Evolutionary conservation across 2,329 filamentous ascomycete genomes (phyloP).

Genomic region (Beauveria brongniartii): DNA sequence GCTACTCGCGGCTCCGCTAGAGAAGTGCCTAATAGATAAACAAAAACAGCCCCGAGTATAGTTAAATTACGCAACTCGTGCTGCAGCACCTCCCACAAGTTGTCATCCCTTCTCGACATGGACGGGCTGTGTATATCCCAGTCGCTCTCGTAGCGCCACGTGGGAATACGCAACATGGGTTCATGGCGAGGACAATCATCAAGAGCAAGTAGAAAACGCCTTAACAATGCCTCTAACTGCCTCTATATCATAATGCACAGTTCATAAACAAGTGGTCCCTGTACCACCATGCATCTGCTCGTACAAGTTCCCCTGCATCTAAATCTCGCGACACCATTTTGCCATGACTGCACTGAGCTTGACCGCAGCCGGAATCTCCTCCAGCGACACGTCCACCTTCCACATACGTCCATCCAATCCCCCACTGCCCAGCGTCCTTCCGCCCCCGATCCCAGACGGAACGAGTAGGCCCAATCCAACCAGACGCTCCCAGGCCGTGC

Average conservation of each 20-base stretch:
- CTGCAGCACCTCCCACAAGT: too few relatives aligned
- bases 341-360: conserved; percentile 51
- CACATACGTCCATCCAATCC: conserved; percentile 61
- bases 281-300: background rate
- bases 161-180: too few relatives aligned
- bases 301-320: conserved; percentile 10
- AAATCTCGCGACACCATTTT: conserved; percentile 73
- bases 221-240: background rate
- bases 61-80: too few relatives aligned
- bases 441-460: conserved; percentile 52
- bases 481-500: conserved; percentile 67
- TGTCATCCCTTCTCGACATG: too few relatives aligned
- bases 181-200: background rate
- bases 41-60: too few relatives aligned
- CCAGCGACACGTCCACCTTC: conserved; percentile 66
- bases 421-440: conserved; percentile 36
- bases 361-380: conserved; percentile 63
- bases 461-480: conserved; percentile 61
- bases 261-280: background rate
- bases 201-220: background rate
- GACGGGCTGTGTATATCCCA: too few relatives aligned
- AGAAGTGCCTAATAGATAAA: too few relatives aligned
- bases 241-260: background rate
- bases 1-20: too few relatives aligned
- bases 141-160: too few relatives aligned